phyloP scores from a whole-genome alignment of 768 basidiomycete species.

The Tylopilus sp. region DNA sequence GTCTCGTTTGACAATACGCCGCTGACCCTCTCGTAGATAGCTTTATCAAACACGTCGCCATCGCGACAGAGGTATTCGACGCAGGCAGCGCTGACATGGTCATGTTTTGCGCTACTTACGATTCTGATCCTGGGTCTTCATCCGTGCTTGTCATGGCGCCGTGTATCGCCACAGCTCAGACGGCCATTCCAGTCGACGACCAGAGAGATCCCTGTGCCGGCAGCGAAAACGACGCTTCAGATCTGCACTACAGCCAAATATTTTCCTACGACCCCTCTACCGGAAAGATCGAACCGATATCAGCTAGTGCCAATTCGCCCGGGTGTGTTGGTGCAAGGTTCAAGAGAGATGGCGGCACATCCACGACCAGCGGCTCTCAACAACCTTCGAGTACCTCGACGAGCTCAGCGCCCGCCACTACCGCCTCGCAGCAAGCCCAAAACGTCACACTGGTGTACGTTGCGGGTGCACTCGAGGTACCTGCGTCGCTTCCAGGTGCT shows the following conservation, averaged over 20 bases:
- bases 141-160: constrained; percentile 48
- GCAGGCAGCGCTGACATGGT: constrained; percentile 33
- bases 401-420: constrained; percentile 9
- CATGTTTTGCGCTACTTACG: constrained; percentile 59
- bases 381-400: constrained; percentile 18
- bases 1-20: neutral
- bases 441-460: constrained; percentile 56
- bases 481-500: constrained; percentile 5
- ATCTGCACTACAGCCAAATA: constrained; percentile 45
- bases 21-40: constrained; percentile 11
- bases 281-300: constrained; percentile 53
- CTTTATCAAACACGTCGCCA: constrained; percentile 33
- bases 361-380: constrained; percentile 7
- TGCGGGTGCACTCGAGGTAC: constrained; percentile 34
- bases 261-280: constrained; percentile 53
- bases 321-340: constrained; percentile 10
- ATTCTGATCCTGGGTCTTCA: constrained; percentile 45
- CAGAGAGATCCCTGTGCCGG: constrained; percentile 9
- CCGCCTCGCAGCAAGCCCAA: constrained; percentile 10
- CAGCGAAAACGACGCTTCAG: constrained; percentile 1
- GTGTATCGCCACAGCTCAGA: constrained; percentile 39
- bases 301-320: constrained; percentile 26
- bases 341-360: constrained; percentile 9
- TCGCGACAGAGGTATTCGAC: constrained; percentile 45
- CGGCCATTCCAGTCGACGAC: neutral